These are phyloP conservation scores for Coemansia aciculifera DNA, from an alignment of 192 early-diverging fungal species.

Conservation along the genomic window DNA sequence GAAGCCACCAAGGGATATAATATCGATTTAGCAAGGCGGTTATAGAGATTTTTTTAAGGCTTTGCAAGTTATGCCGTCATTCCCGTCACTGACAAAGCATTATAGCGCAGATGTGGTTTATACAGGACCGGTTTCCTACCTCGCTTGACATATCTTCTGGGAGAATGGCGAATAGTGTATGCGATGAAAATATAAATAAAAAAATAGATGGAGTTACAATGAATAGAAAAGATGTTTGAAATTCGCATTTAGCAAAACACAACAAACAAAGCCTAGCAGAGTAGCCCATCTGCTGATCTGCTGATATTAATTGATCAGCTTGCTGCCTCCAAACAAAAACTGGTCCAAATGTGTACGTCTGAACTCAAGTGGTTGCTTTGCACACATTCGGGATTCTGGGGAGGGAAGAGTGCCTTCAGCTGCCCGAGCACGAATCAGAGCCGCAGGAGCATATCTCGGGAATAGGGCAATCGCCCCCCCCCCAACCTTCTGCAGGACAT, in stretches of 20 bases:
- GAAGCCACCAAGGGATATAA: neutral
- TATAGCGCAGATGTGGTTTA: neutral
- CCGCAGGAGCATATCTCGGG: neutral
- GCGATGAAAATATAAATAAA: neutral
- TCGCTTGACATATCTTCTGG: slow-evolving; percentile 8
- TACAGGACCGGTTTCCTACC: slow-evolving; percentile 8
- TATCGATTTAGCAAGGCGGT: neutral
- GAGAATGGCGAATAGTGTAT: neutral
- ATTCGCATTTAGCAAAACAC: neutral
- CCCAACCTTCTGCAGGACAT: neutral
- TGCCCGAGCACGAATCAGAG: neutral
- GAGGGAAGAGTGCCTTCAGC: no score
- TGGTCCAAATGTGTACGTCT: no score
- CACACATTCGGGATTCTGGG: no score
- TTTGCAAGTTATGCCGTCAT: no score
- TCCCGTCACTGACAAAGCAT: neutral
- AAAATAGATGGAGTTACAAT: neutral
- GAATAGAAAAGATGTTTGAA: neutral
- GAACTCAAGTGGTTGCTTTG: no score
- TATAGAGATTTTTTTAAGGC: no score
- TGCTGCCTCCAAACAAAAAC: neutral
- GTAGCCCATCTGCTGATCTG: neutral
- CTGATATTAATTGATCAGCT: neutral
- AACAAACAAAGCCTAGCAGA: neutral
- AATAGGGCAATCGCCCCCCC: neutral